Evolutionary conservation across 352 stramenopile species (phyloP).

Genomic region (Phytophthora citrophthora): DNA sequence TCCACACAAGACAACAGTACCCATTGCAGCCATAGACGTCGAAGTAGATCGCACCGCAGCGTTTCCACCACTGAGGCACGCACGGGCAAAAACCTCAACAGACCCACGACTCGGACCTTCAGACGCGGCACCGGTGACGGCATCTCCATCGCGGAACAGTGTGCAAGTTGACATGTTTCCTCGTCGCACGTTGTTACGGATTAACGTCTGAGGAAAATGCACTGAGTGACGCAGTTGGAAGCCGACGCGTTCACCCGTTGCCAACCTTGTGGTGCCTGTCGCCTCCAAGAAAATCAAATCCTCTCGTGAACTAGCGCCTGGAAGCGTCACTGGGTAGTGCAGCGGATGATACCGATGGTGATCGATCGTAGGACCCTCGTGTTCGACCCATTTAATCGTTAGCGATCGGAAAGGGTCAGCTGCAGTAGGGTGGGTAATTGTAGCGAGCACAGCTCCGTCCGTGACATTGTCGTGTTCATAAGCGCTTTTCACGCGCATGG

Average conservation of each 20-base stretch:
- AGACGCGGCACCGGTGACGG: constrained; percentile 24
- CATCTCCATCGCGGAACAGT: constrained; percentile 53
- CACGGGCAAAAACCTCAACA: constrained; percentile 38
- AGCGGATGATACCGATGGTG: constrained; percentile 46
- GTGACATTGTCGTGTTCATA: constrained; percentile 56
- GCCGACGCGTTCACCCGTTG: constrained; percentile 59
- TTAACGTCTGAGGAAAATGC: constrained; percentile 53
- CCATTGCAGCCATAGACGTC: constrained; percentile 40
- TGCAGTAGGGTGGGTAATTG: constrained; percentile 46
- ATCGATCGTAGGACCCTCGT: constrained; percentile 33
- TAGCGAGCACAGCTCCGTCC: constrained; percentile 56
- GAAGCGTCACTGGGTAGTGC: constrained; percentile 45
- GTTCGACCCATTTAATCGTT: constrained; percentile 69
- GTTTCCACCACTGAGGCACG: constrained; percentile 40
- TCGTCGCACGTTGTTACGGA: constrained; percentile 40
- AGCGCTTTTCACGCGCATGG: constrained; percentile 54
- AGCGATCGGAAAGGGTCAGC: constrained; percentile 57
- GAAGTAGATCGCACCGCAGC: constrained; percentile 35
- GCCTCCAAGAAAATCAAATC: constrained; percentile 67
- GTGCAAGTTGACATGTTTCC: constrained; percentile 61
- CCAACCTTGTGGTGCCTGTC: constrained; percentile 51
- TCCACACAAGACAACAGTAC: constrained; percentile 49
- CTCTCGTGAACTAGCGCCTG: constrained; percentile 42
- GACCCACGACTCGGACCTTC: constrained; percentile 28
- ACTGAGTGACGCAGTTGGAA: constrained; percentile 74